Evolutionary conservation across 2,329 filamentous ascomycete species (phyloP).

Genomic region (Ceratocystis harringtonii): DNA sequence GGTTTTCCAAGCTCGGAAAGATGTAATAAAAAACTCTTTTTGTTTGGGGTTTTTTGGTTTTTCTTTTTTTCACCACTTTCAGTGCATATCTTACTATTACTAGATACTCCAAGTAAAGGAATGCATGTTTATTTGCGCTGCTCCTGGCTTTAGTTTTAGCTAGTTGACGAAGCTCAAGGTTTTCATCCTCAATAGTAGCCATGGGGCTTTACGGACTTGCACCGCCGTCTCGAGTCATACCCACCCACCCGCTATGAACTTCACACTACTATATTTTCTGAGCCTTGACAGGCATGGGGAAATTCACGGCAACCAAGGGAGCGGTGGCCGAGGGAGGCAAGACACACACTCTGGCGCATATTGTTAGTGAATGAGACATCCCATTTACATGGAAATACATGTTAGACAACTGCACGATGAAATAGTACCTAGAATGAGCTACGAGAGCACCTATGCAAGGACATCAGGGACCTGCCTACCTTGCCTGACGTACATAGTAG

Average conservation of each 20-base stretch:
- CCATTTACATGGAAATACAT: background rate
- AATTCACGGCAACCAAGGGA: no score
- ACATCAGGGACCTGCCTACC: background rate
- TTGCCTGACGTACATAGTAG: background rate
- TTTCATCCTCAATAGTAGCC: background rate
- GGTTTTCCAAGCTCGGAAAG: background rate
- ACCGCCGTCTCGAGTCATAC: slow-evolving; percentile 16
- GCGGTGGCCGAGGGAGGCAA: background rate
- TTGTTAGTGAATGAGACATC: background rate
- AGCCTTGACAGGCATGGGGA: background rate
- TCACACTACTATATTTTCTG: background rate
- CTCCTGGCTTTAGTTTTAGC: background rate
- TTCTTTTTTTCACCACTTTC: background rate
- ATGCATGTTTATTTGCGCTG: background rate
- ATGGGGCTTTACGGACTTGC: slow-evolving; percentile 12
- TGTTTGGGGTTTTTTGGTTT: background rate
- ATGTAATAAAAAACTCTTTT: background rate
- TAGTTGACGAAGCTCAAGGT: background rate
- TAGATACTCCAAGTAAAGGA: background rate
- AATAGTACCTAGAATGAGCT: background rate
- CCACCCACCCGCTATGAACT: background rate
- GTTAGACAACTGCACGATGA: background rate
- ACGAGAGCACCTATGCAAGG: background rate
- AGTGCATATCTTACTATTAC: background rate
- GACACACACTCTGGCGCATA: background rate